These are phyloP conservation scores for Penicillium paneum DNA, from an alignment of 2,329 filamentous ascomycete genomes.

Conservation along the genomic window DNA sequence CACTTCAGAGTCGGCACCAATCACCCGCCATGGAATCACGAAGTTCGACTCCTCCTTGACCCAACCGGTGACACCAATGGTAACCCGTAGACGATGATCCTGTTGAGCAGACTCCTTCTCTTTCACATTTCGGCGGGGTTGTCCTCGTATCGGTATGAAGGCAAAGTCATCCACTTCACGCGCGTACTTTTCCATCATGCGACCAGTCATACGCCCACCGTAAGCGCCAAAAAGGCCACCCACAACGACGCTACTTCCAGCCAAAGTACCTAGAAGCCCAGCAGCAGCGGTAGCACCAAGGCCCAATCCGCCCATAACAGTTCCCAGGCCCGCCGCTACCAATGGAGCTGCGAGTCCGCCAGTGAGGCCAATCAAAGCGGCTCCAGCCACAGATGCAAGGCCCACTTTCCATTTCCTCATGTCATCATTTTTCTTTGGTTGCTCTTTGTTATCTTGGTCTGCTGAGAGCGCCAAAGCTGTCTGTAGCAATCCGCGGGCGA, in stretches of 20 bases:
- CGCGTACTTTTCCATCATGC: slow-evolving; percentile 85
- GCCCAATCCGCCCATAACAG: slow-evolving; percentile 71
- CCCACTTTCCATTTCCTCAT: slow-evolving; percentile 76
- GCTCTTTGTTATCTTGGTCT: slow-evolving; percentile 71
- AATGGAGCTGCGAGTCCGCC: slow-evolving; percentile 75
- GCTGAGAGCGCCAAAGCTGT: slow-evolving; percentile 74
- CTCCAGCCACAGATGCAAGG: slow-evolving; percentile 81
- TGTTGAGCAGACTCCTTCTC: slow-evolving; percentile 44
- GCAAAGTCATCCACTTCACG: slow-evolving; percentile 86
- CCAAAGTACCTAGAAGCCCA: slow-evolving; percentile 73
- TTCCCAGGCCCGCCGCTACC: slow-evolving; percentile 73
- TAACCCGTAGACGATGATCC: slow-evolving; percentile 71
- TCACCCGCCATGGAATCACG: slow-evolving; percentile 71
- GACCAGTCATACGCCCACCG: slow-evolving; percentile 73
- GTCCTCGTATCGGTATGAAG: slow-evolving; percentile 69
- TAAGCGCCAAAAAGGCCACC: slow-evolving; percentile 92
- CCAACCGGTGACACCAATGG: slow-evolving; percentile 81
- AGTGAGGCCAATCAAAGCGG: slow-evolving; percentile 79
- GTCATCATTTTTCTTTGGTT: slow-evolving; percentile 63
- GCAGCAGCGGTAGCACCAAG: slow-evolving; percentile 72
- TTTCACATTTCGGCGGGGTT: slow-evolving; percentile 42
- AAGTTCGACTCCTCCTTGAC: slow-evolving; percentile 68
- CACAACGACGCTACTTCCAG: slow-evolving; percentile 74
- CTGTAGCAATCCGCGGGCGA: slow-evolving; percentile 71
- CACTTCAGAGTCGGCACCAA: slow-evolving; percentile 70